These are phyloP conservation scores for Fusarium nisikadoi DNA, from an alignment of 2,329 filamentous ascomycete species.

Conservation along the genomic window DNA sequence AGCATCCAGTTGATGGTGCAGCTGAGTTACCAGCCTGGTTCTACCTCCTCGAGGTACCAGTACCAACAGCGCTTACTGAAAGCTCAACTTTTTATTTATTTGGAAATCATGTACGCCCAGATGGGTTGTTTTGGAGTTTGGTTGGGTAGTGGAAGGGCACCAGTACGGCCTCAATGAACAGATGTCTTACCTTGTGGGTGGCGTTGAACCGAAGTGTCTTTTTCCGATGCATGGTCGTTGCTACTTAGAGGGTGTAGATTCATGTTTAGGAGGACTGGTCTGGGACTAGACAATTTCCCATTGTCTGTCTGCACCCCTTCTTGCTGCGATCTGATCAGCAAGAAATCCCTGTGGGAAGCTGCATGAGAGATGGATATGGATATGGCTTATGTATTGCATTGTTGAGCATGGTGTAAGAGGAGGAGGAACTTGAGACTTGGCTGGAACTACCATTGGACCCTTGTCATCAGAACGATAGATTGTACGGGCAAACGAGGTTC, in stretches of 20 bases:
- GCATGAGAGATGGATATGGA: conserved; percentile 23
- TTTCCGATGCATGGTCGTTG: conserved; percentile 19
- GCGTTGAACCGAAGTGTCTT: conserved; percentile 26
- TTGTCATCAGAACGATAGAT: conserved; percentile 50
- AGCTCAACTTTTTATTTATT: conserved; percentile 28
- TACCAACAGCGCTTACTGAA: conserved; percentile 34
- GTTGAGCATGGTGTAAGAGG: conserved; percentile 43
- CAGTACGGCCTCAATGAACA: conserved; percentile 14
- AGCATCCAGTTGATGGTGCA: conserved; percentile 36
- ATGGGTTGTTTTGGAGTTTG: conserved; percentile 27
- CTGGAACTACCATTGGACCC: conserved; percentile 35
- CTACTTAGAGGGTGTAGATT: conserved; percentile 19
- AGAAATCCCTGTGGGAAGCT: conserved; percentile 44
- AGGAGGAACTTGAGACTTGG: conserved; percentile 39
- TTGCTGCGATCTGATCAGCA: conserved; percentile 24
- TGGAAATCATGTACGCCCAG: conserved; percentile 35
- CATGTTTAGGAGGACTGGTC: conserved; percentile 13
- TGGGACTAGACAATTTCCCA: conserved; percentile 7
- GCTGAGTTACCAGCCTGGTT: conserved; percentile 28
- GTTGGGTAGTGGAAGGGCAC: conserved; percentile 29
- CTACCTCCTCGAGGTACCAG: conserved; percentile 17
- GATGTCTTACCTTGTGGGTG: conserved; percentile 23
- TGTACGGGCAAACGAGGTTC: conserved; percentile 53
- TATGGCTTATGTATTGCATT: conserved; percentile 38
- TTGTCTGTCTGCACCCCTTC: conserved; percentile 21